Evolutionary conservation across 2,329 filamentous ascomycete species (phyloP).

Genomic region (Paraconiothyrium sp.): DNA sequence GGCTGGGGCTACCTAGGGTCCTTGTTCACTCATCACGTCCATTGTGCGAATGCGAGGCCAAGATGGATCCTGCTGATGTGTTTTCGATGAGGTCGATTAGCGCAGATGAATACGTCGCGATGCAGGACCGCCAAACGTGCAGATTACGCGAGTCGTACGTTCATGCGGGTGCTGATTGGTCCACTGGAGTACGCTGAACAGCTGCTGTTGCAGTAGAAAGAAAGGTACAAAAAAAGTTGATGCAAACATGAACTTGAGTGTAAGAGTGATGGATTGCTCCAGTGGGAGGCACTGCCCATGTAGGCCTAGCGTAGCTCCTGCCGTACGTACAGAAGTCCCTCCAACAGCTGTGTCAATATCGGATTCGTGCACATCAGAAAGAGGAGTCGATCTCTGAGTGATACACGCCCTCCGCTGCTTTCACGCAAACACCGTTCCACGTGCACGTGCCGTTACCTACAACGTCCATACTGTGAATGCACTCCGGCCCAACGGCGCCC

Average conservation of each 20-base stretch:
- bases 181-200: neutral
- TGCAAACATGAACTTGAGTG: too few relatives aligned
- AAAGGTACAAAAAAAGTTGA: too few relatives aligned
- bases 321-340: too few relatives aligned
- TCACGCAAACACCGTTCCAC: too few relatives aligned
- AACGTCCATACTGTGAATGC: neutral
- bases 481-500: conserved; percentile 13
- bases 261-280: too few relatives aligned
- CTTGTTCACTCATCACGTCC: neutral
- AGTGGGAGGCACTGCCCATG: too few relatives aligned
- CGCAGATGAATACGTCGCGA: neutral
- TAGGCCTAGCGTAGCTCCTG: too few relatives aligned
- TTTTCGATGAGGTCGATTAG: neutral
- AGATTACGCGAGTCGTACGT: conserved; percentile 4
- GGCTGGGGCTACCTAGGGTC: neutral
- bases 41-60: neutral
- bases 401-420: too few relatives aligned
- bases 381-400: too few relatives aligned
- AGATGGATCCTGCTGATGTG: neutral
- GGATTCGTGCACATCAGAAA: too few relatives aligned
- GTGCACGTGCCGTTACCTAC: too few relatives aligned
- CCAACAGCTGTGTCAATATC: too few relatives aligned
- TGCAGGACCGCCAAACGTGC: conserved; percentile 16
- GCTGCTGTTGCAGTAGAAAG: neutral
- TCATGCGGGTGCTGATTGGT: conserved; percentile 1